Evolutionary conservation across 2,329 filamentous ascomycete species (phyloP).

Genomic region (Monosporascus sp.): DNA sequence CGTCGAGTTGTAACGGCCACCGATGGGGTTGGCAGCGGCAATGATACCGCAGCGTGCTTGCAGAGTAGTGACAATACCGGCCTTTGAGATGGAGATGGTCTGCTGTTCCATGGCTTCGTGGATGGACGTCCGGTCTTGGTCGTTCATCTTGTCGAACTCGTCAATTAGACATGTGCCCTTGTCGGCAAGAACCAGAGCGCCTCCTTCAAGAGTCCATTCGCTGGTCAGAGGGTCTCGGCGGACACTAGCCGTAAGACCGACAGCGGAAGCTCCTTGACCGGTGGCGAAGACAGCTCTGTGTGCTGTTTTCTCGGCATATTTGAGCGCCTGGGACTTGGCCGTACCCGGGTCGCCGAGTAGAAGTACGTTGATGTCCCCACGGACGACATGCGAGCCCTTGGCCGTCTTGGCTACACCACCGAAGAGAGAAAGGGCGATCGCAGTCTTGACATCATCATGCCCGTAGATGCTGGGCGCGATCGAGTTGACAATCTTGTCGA

Average conservation of each 20-base stretch:
- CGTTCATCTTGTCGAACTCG: constrained; percentile 99
- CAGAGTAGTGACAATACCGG: constrained; percentile 94
- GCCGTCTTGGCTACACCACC: constrained; percentile 89
- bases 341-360: constrained; percentile 96
- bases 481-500: constrained; percentile 88
- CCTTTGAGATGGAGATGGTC: constrained; percentile 98
- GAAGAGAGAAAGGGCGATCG: constrained; percentile 88
- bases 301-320: constrained; percentile 96
- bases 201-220: constrained; percentile 97
- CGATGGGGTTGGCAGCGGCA: constrained; percentile 92
- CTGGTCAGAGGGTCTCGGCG: constrained; percentile 90
- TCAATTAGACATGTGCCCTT: constrained; percentile 94
- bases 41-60: constrained; percentile 96
- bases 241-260: constrained; percentile 95
- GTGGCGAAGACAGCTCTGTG: constrained; percentile 97
- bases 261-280: constrained; percentile 92
- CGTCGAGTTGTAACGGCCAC: constrained; percentile 93
- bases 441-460: constrained; percentile 95
- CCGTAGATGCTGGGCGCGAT: constrained; percentile 98
- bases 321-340: constrained; percentile 94
- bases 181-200: constrained; percentile 90
- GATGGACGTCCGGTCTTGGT: constrained; percentile 95
- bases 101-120: constrained; percentile 99
- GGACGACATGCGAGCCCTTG: constrained; percentile 83
- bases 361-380: constrained; percentile 96